A percentile compares a stretch with the other conserved stretches of the same genome.
Conservation (phyloP, 2,329 filamentous ascomycete genomes). For the Alternaria triticimaculans region DNA sequence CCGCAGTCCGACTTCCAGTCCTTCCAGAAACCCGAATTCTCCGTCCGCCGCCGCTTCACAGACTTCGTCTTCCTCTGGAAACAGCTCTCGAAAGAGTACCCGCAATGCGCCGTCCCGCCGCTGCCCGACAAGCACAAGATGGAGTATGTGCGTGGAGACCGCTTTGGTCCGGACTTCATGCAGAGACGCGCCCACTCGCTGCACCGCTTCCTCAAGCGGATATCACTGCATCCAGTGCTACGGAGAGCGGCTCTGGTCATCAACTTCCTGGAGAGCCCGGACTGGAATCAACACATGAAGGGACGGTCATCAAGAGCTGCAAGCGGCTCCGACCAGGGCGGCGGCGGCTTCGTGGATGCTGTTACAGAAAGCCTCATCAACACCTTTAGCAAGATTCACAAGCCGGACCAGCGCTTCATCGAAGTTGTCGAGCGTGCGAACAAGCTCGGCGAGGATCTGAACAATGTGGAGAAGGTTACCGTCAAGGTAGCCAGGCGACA, state of each 20-base stretch:
- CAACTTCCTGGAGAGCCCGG: slow-evolving; percentile 87
- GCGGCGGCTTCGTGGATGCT: slow-evolving; percentile 84
- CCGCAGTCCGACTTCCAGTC: slow-evolving; percentile 87
- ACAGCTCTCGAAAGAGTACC: slow-evolving; percentile 83
- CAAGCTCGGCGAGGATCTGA: slow-evolving; percentile 89
- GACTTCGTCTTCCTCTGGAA: slow-evolving; percentile 98
- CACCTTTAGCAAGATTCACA: slow-evolving; percentile 95
- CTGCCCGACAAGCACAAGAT: slow-evolving; percentile 99
- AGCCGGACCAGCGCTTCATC: slow-evolving; percentile 91
- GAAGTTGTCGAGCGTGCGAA: slow-evolving; percentile 92
- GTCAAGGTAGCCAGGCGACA: slow-evolving; percentile 87
- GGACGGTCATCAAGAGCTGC: slow-evolving; percentile 72
- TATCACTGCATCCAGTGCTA: slow-evolving; percentile 87
- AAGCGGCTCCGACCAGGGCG: slow-evolving; percentile 47
- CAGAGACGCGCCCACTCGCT: slow-evolving; percentile 85
- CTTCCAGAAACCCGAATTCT: slow-evolving; percentile 81
- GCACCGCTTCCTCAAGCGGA: slow-evolving; percentile 85
- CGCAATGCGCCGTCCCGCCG: slow-evolving; percentile 89
- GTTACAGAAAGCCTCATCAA: slow-evolving; percentile 97
- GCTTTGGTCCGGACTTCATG: slow-evolving; percentile 93
- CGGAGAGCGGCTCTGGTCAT: slow-evolving; percentile 83
- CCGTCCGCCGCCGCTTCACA: slow-evolving; percentile 89
- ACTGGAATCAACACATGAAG: slow-evolving; percentile 98
- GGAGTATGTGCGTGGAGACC: slow-evolving; percentile 96
- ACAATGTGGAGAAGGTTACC: slow-evolving; percentile 94